Percentiles rank a stretch among this genome's conserved stretches.
These are phyloP conservation scores for Fusarium nematophilum DNA, from an alignment of 2,329 filamentous ascomycete genomes.

Conservation along the genomic window DNA sequence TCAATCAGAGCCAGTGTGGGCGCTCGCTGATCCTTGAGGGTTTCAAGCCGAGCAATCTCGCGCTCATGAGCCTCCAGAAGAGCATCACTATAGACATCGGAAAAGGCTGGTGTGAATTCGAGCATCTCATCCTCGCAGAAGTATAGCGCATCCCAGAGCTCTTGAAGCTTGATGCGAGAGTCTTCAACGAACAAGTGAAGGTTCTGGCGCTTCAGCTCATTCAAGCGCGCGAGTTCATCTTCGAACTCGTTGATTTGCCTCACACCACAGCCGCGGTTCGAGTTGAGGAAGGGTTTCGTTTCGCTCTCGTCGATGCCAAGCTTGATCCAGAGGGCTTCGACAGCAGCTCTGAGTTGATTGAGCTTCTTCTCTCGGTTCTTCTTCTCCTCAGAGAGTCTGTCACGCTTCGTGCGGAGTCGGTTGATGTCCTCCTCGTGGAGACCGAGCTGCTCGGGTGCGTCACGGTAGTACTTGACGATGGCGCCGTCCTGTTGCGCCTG, in stretches of 20 bases:
- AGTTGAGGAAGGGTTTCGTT: slow-evolving; percentile 84
- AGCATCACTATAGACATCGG: slow-evolving; percentile 96
- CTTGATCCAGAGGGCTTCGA: slow-evolving; percentile 91
- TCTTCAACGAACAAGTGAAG: slow-evolving; percentile 97
- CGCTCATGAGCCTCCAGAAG: slow-evolving; percentile 94
- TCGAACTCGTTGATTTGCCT: slow-evolving; percentile 96
- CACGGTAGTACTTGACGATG: slow-evolving; percentile 90
- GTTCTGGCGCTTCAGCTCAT: slow-evolving; percentile 95
- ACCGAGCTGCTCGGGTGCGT: slow-evolving; percentile 92
- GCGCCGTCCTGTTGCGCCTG: slow-evolving; percentile 89
- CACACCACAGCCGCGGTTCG: slow-evolving; percentile 90
- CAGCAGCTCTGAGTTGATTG: slow-evolving; percentile 77
- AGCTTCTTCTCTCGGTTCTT: slow-evolving; percentile 81
- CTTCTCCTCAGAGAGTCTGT: slow-evolving; percentile 91
- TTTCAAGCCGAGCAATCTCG: slow-evolving; percentile 85
- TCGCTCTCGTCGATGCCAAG: slow-evolving; percentile 86
- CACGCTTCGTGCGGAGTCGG: slow-evolving; percentile 77
- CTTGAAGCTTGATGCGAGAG: slow-evolving; percentile 87
- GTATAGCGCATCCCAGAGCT: slow-evolving; percentile 93
- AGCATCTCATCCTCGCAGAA: slow-evolving; percentile 99
- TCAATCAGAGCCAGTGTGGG: slow-evolving; percentile 87
- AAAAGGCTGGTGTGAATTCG: slow-evolving; percentile 96
- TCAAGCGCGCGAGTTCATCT: slow-evolving; percentile 85
- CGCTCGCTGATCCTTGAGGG: slow-evolving; percentile 85
- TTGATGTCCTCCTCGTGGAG: slow-evolving; percentile 88